Conservation (phyloP, 176 grass and related monocot species). For the Aegilops speltoides region DNA sequence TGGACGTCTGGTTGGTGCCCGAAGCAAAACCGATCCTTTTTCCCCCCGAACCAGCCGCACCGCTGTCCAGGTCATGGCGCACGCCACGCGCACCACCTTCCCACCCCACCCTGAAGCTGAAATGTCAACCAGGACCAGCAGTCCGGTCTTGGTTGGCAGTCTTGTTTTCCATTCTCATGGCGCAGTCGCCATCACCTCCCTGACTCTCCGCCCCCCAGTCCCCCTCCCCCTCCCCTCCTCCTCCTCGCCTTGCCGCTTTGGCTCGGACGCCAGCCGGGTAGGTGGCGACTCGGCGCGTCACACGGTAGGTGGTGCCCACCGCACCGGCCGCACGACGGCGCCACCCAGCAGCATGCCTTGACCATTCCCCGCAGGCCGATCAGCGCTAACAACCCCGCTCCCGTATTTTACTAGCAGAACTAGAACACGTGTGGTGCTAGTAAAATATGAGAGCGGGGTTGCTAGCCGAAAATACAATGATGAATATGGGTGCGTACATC, state of each 20-base stretch:
- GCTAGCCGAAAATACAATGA: no score
- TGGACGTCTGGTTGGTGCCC: neutral
- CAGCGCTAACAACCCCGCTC: neutral
- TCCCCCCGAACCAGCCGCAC: no score
- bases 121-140: neutral
- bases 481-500: no score
- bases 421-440: no score
- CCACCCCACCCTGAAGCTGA: neutral
- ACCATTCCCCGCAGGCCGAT: neutral
- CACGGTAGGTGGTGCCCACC: neutral
- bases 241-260: neutral
- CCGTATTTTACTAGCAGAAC: no score
- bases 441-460: no score
- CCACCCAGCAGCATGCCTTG: neutral
- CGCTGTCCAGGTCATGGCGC: neutral
- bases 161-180: neutral
- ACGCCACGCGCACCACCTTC: neutral
- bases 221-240: neutral
- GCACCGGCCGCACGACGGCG: neutral
- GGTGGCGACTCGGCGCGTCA: neutral
- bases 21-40: neutral
- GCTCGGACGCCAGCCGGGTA: neutral
- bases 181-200: neutral
- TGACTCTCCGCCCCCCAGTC: neutral
- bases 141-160: neutral